A percentile compares a stretch with the other conserved stretches of the same genome.
These are phyloP conservation scores for Fusarium begoniae DNA, from an alignment of 2,329 filamentous ascomycete genomes.

Conservation along the genomic window DNA sequence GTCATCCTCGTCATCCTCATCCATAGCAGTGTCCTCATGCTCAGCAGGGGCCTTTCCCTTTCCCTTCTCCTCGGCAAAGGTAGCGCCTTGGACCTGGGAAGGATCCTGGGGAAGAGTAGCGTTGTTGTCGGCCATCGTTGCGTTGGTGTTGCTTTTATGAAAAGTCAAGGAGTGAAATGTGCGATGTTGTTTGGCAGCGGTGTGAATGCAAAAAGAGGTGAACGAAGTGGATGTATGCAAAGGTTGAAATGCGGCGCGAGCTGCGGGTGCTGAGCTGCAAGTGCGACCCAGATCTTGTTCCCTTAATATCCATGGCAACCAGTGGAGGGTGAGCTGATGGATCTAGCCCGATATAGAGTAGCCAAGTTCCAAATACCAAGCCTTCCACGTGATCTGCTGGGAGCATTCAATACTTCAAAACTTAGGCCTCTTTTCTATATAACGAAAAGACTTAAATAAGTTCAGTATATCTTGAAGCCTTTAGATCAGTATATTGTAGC, in stretches of 20 bases:
- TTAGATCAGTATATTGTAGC: no score
- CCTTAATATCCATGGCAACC: conserved; percentile 5
- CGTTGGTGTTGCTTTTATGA: neutral
- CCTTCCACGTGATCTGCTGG: neutral
- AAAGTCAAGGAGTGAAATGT: neutral
- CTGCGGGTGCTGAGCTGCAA: conserved; percentile 38
- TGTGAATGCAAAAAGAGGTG: conserved; percentile 1
- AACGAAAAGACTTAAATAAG: neutral
- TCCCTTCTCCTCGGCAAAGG: conserved; percentile 73
- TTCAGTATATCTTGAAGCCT: neutral
- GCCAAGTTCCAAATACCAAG: no score
- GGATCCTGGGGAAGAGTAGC: conserved; percentile 58
- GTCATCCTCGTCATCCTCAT: conserved; percentile 74
- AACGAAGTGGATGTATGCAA: conserved; percentile 27
- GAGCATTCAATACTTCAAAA: neutral
- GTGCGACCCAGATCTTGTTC: conserved; percentile 2
- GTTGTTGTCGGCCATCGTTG: conserved; percentile 61
- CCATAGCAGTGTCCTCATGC: conserved; percentile 72
- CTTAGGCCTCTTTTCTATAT: neutral
- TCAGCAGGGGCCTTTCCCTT: conserved; percentile 80
- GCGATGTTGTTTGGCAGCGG: conserved; percentile 9
- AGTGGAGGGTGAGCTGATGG: neutral
- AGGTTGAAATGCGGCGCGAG: conserved; percentile 39
- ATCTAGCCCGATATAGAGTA: neutral
- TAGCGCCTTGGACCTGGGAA: conserved; percentile 49